Percentiles rank a stretch among this genome's conserved stretches.
These are phyloP conservation scores for Camellia japonica DNA, from an alignment of 148 eudicot genomes.

Conservation along the genomic window DNA sequence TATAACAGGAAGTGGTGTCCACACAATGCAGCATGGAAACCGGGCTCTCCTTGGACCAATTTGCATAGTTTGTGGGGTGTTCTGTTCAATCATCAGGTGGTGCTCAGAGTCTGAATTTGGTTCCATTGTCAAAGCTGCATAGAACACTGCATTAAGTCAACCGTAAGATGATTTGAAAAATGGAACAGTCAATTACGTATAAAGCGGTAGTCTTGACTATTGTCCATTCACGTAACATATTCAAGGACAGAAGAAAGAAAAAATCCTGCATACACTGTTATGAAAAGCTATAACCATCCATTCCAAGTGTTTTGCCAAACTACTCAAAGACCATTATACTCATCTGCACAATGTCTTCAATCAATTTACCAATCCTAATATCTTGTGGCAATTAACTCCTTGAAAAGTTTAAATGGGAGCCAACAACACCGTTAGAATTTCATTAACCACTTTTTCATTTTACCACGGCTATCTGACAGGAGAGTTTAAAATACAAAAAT, in stretches of 20 bases:
- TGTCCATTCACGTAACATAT: not conserved
- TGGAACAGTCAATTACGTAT: not conserved
- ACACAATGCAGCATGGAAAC: slow-evolving; percentile 87
- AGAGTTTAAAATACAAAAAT: too few relatives aligned
- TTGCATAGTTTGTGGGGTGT: slow-evolving; percentile 30
- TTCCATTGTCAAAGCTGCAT: slow-evolving; percentile 40
- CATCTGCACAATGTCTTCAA: not conserved
- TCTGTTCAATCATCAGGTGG: slow-evolving; percentile 47
- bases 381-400: not conserved
- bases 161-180: not conserved
- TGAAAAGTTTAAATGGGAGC: too few relatives aligned
- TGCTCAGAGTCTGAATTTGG: slow-evolving; percentile 46
- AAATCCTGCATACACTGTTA: not conserved
- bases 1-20: slow-evolving; percentile 91
- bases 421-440: too few relatives aligned
- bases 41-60: slow-evolving; percentile 72
- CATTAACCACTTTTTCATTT: too few relatives aligned
- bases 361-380: not conserved
- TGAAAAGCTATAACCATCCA: not conserved
- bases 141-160: not conserved
- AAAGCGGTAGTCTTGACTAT: not conserved
- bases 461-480: too few relatives aligned
- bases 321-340: not conserved
- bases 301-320: not conserved
- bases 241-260: not conserved